phyloP scores from a whole-genome alignment of 2,329 filamentous ascomycete genomes.

The Sclerotiophoma versabilis region DNA sequence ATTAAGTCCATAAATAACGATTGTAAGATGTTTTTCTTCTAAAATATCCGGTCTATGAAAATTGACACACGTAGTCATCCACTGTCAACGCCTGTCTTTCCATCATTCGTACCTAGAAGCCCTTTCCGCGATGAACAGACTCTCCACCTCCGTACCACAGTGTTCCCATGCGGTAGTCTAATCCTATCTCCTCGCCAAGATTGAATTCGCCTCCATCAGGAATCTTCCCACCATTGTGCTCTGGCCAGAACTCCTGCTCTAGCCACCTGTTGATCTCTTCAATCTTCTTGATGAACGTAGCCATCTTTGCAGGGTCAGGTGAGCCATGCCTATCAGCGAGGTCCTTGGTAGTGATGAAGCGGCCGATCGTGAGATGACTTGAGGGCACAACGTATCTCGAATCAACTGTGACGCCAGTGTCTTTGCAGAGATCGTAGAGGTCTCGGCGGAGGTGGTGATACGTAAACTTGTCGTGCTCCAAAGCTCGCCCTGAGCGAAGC shows the following conservation, averaged over 20 bases:
- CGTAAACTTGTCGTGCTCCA: conserved; percentile 71
- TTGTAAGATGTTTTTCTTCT: no score
- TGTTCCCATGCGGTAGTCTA: conserved; percentile 76
- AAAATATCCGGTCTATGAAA: neutral
- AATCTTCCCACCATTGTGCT: conserved; percentile 48
- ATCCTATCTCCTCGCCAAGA: conserved; percentile 82
- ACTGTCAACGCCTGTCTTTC: neutral
- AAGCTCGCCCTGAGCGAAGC: conserved; percentile 41
- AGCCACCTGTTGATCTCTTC: conserved; percentile 82
- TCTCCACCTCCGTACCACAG: conserved; percentile 81
- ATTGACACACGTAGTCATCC: neutral
- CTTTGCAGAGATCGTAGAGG: conserved; percentile 68
- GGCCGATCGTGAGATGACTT: conserved; percentile 85
- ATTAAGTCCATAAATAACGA: neutral
- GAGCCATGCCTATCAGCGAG: conserved; percentile 53
- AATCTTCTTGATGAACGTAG: conserved; percentile 71
- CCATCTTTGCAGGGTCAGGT: conserved; percentile 62
- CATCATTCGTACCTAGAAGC: conserved; percentile 45
- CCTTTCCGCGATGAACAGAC: conserved; percentile 65
- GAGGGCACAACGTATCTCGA: conserved; percentile 88
- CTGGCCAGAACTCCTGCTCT: conserved; percentile 72
- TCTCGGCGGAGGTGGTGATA: conserved; percentile 92
- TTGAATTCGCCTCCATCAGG: conserved; percentile 74
- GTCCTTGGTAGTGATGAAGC: conserved; percentile 76
- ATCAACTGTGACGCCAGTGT: conserved; percentile 71